A percentile compares a stretch with the other conserved stretches of the same genome.
phyloP scores from a whole-genome alignment of 2,329 filamentous ascomycete species.

The Fusarium subglutinans region DNA sequence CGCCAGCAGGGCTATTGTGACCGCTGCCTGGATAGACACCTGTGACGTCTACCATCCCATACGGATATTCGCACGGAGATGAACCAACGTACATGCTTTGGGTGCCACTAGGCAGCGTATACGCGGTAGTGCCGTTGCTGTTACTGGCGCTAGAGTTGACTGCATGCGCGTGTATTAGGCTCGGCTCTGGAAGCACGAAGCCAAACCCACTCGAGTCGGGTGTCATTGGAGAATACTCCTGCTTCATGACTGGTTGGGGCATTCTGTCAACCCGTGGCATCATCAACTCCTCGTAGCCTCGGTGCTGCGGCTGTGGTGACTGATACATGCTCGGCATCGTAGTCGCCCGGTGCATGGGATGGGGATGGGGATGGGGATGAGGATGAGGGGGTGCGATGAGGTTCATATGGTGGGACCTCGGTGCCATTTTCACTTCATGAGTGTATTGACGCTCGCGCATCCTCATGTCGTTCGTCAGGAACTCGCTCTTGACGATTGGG shows the following conservation, averaged over 20 bases:
- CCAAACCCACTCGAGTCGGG: constrained; percentile 33
- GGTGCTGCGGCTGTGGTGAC: constrained; percentile 24
- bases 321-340: constrained; percentile 36
- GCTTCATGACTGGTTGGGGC: constrained; percentile 31
- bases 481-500: constrained; percentile 48
- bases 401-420: constrained; percentile 29
- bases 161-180: constrained; percentile 26
- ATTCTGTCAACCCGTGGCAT: constrained; percentile 35
- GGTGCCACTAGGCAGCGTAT: constrained; percentile 31
- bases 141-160: constrained; percentile 12
- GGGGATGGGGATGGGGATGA: constrained; percentile 9
- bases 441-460: constrained; percentile 37
- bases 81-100: constrained; percentile 31
- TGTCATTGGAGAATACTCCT: constrained; percentile 38
- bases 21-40: constrained; percentile 37
- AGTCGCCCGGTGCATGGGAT: constrained; percentile 30
- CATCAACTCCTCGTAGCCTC: constrained; percentile 35
- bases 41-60: constrained; percentile 40
- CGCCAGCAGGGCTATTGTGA: constrained; percentile 4
- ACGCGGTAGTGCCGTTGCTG: constrained; percentile 23
- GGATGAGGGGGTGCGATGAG: constrained; percentile 13
- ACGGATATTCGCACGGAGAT: constrained; percentile 39
- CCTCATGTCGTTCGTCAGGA: constrained; percentile 43
- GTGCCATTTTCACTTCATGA: constrained; percentile 33
- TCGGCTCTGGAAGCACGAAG: constrained; percentile 35